These are phyloP conservation scores for Neurospora sp. DNA, from an alignment of 495 filamentous ascomycete species.

Conservation along the genomic window DNA sequence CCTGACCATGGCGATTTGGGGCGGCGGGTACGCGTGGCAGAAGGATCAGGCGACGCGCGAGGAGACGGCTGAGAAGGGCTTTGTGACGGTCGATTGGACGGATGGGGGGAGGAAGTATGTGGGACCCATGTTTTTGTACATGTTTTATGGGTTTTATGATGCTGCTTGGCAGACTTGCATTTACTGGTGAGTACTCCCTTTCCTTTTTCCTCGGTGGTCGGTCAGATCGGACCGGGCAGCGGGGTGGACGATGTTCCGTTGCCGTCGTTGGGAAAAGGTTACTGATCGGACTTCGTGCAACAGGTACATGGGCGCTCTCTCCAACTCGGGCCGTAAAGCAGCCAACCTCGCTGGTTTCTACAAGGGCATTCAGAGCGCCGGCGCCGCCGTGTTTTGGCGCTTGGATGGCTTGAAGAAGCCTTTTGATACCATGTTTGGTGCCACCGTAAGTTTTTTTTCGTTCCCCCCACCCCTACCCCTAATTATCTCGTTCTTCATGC, in stretches of 20 bases:
- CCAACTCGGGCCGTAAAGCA: slow-evolving; percentile 81
- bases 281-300: background rate
- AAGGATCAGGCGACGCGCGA: slow-evolving; percentile 44
- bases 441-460: slow-evolving; percentile 24
- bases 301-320: slow-evolving; percentile 86
- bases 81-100: slow-evolving; percentile 50
- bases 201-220: background rate
- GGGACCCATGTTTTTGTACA: slow-evolving; percentile 82
- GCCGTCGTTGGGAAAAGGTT: slow-evolving; percentile 4
- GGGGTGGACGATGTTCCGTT: no score
- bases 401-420: slow-evolving; percentile 54
- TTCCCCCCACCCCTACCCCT: no score
- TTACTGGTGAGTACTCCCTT: slow-evolving; percentile 57
- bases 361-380: slow-evolving; percentile 92
- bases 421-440: slow-evolving; percentile 53
- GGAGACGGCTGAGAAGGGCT: slow-evolving; percentile 22
- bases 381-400: slow-evolving; percentile 77
- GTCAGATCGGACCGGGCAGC: no score
- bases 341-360: slow-evolving; percentile 94
- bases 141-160: slow-evolving; percentile 90
- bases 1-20: slow-evolving; percentile 79
- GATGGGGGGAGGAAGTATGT: slow-evolving; percentile 47
- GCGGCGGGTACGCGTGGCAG: slow-evolving; percentile 77
- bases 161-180: slow-evolving; percentile 76
- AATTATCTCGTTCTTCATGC: no score